Evolutionary conservation across 345 rosid genomes (phyloP), one percentile per base, ranked within the genome.

Genomic region (Eutrema yunnanense): DNA sequence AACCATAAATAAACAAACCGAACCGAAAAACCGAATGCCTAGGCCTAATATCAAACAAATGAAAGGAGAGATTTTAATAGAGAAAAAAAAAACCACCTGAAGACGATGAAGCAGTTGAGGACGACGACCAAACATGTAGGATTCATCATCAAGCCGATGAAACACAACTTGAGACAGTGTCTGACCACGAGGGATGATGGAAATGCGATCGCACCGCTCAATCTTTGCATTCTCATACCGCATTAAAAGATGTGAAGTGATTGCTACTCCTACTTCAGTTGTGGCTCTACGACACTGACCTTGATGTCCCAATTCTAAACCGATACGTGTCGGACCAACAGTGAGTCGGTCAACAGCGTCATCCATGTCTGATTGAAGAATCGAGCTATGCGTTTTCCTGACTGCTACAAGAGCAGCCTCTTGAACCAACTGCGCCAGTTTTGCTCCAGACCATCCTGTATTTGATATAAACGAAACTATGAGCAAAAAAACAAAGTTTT

Each of bases 401-500:
- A 90, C 97, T 44, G 98, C 98, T 41, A 92, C 97, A 50, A 92
- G 92, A 65, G 98, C 98, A 79, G 97, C 93, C 75, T 90, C 98
- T 79, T 88, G 97, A 76, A 90, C 84, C 66, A 92, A 82, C 83
- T 88, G 98, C 68, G 98, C 93, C 79, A 92, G 81, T 73, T 70
- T 86, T 66, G 98, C 98, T 72, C 98, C 98, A 0, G 86, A 83
- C 98, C 98, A 92, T 81, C 96, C 98, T 92, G 79, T 69, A 62
- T 78, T 58, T 61, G 50, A 58, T 43, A 72, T 38, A 74, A 41
- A 52, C 6, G n/a, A 61, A 3, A 32, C 22, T 22, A 22, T 22
- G 22, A 22, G 22, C 22, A 22, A 22, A 22, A 22, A 22, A 22
- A 22, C 22, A 22, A 22, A 22, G 22, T 22, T 22, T 67, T 37